Percentiles rank a stretch among this genome's conserved stretches.
Evolutionary conservation across 805 yeast genomes (phyloP).

Genomic region (Candida hispaniensis): DNA sequence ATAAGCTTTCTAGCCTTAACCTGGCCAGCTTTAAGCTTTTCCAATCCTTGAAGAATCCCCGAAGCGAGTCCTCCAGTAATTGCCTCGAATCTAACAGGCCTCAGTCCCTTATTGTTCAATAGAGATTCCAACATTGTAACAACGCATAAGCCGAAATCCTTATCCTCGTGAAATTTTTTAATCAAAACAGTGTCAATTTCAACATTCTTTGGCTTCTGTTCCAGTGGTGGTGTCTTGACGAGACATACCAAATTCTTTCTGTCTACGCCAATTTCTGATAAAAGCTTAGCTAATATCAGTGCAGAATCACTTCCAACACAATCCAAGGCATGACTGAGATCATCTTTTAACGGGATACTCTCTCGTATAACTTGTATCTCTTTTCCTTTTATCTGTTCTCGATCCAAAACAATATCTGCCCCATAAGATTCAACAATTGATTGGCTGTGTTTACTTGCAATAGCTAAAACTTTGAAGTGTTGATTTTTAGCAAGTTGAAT

Average conservation of each 20-base stretch:
- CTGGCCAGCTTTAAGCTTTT: conserved; percentile 2
- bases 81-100: conserved; percentile 2
- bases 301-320: conserved; percentile 14
- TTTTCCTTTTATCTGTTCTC: conserved; percentile 8
- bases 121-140: conserved; percentile 1
- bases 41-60: conserved; percentile 8
- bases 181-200: conserved; percentile 12
- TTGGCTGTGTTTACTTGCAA: conserved; percentile 2
- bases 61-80: conserved; percentile 4
- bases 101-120: conserved; percentile 1
- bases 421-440: conserved; percentile 11
- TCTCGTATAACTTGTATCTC: conserved; percentile 3
- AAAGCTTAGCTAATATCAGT: too few relatives aligned
- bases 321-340: conserved; percentile 9
- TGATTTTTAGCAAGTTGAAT: conserved; percentile 13
- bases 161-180: conserved; percentile 14
- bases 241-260: conserved; percentile 12
- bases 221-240: conserved; percentile 11
- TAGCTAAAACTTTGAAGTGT: conserved; percentile 9
- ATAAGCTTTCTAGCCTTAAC: conserved; percentile 10
- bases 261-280: too few relatives aligned
- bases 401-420: conserved; percentile 14
- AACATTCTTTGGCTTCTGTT: conserved; percentile 3
- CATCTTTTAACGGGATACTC: conserved; percentile 3
- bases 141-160: conserved; percentile 7